Conservation (phyloP, 75 land plant species). For the Chamaecyparis obtusa region DNA sequence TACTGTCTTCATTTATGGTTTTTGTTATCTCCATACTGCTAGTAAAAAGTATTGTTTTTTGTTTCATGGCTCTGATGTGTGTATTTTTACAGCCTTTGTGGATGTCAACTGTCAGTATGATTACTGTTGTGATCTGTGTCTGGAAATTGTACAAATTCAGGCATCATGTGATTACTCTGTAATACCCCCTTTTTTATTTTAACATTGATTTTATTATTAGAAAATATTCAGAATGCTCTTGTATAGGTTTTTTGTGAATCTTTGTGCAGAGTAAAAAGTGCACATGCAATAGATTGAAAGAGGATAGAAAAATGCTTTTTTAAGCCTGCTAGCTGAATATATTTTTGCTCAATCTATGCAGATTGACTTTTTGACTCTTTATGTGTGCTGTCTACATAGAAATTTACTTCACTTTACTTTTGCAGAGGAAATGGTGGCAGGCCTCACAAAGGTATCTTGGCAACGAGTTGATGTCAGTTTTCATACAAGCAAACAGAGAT, state of each 20-base stretch:
- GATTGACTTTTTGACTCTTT: background rate
- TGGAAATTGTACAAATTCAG: background rate
- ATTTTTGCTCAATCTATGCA: background rate
- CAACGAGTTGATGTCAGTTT: conserved; percentile 73
- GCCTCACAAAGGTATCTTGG: conserved; percentile 65
- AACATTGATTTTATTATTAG: background rate
- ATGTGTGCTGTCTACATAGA: background rate
- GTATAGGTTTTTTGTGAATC: background rate
- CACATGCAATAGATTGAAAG: background rate
- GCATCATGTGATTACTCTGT: background rate
- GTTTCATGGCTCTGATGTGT: background rate
- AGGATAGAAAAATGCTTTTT: background rate
- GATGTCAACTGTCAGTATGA: background rate
- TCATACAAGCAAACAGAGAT: conserved; percentile 48
- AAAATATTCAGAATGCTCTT: background rate
- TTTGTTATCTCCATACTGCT: background rate
- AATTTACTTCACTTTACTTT: background rate
- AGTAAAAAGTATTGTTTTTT: background rate
- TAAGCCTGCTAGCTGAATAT: background rate
- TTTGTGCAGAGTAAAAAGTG: background rate
- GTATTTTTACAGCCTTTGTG: background rate
- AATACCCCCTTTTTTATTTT: background rate
- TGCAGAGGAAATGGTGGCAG: conserved; percentile 59
- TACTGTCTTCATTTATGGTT: background rate
- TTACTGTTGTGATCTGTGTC: background rate